Evolutionary conservation across 352 stramenopile genomes (phyloP).

Genomic region (Phytophthora kernoviae): DNA sequence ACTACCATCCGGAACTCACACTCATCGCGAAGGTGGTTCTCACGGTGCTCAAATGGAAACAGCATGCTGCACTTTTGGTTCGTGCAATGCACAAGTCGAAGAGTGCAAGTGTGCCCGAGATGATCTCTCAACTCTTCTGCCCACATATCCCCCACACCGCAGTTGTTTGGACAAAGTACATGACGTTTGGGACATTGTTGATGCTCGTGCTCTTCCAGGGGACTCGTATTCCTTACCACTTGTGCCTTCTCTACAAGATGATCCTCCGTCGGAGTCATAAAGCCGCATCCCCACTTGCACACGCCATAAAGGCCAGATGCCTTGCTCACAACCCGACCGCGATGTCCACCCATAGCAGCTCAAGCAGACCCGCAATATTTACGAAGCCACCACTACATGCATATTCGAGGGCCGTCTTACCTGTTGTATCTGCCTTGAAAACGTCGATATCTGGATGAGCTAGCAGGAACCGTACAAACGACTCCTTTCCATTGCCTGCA

Average conservation of each 20-base stretch:
- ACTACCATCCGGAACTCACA: constrained; percentile 51
- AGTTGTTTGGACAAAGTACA: constrained; percentile 42
- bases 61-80: constrained; percentile 51
- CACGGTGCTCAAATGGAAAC: constrained; percentile 28
- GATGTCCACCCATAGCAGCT: constrained; percentile 51
- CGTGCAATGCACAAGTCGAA: constrained; percentile 46
- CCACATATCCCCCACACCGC: constrained; percentile 36
- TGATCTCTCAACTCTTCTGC: constrained; percentile 51
- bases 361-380: constrained; percentile 41
- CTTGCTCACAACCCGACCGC: constrained; percentile 37
- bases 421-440: constrained; percentile 31
- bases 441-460: constrained; percentile 41
- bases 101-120: constrained; percentile 33
- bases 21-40: constrained; percentile 38
- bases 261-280: constrained; percentile 42
- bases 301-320: constrained; percentile 51
- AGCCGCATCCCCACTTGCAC: constrained; percentile 72
- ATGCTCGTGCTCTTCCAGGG: constrained; percentile 52
- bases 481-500: constrained; percentile 46
- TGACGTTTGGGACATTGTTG: constrained; percentile 53
- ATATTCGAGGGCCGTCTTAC: constrained; percentile 52
- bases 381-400: constrained; percentile 35
- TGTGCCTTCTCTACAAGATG: constrained; percentile 30
- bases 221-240: constrained; percentile 38
- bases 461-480: constrained; percentile 65